Evolutionary conservation across 1,139 yeast genomes (phyloP).

Genomic region (Pneumocystis carinii): DNA sequence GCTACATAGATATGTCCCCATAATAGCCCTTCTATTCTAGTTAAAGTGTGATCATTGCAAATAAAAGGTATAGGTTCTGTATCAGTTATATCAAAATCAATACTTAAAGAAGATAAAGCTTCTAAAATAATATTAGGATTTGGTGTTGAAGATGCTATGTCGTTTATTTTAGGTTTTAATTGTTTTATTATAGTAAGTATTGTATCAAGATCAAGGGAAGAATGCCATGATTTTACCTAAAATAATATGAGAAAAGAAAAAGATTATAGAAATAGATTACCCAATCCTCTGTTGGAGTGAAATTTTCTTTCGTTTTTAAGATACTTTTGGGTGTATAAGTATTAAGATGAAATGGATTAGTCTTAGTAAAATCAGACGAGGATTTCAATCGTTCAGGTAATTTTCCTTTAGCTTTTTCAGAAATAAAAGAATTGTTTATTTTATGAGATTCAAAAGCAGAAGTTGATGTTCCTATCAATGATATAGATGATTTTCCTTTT

Average conservation of each 20-base stretch:
- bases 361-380: conserved; percentile 1
- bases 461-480: neutral
- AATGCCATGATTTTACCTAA: conserved; percentile 13
- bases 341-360: conserved; percentile 13
- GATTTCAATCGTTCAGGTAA: conserved; percentile 31
- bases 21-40: conserved; percentile 60
- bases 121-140: conserved; percentile 7
- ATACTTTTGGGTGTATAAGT: neutral
- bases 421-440: conserved; percentile 44
- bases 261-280: conserved; percentile 3
- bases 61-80: conserved; percentile 24
- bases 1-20: conserved; percentile 51
- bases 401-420: conserved; percentile 45
- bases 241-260: neutral
- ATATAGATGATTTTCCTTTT: neutral
- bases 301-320: neutral
- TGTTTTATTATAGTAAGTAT: conserved; percentile 7
- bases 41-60: conserved; percentile 52
- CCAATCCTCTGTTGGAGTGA: neutral
- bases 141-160: conserved; percentile 5
- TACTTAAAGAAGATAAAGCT: conserved; percentile 4
- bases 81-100: neutral
- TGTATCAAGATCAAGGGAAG: conserved; percentile 13
- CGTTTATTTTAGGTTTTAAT: conserved; percentile 3
- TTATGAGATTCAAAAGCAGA: conserved; percentile 1